These are phyloP conservation scores for Verruconis gallopava DNA, from an alignment of 2,329 filamentous ascomycete genomes.

Conservation along the genomic window DNA sequence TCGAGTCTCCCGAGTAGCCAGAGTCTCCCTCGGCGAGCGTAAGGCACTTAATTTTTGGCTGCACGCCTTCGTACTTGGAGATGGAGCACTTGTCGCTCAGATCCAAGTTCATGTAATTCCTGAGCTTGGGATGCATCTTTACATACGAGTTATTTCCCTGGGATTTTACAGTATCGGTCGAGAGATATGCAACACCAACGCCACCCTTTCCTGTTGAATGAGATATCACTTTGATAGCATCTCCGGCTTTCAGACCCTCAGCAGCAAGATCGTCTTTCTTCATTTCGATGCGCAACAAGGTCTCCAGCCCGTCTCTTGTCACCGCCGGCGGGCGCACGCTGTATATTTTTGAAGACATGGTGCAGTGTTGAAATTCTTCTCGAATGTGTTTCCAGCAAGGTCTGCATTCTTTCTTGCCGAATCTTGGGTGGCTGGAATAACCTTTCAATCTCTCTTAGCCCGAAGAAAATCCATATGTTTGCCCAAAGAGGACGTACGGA, in stretches of 20 bases:
- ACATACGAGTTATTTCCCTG: conserved; percentile 53
- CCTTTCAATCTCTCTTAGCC: too few species aligned
- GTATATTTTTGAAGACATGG: not conserved
- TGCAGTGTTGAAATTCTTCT: too few species aligned
- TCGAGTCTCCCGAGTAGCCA: conserved; percentile 15
- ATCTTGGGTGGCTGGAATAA: too few species aligned
- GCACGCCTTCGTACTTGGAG: conserved; percentile 34
- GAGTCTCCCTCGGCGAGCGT: conserved; percentile 36
- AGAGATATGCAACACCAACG: conserved; percentile 50
- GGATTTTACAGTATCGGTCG: conserved; percentile 33
- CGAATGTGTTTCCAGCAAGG: too few species aligned
- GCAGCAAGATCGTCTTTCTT: conserved; percentile 5
- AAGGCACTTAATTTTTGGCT: conserved; percentile 45
- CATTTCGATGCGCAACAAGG: conserved; percentile 6
- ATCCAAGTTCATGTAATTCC: conserved; percentile 58
- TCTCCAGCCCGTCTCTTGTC: not conserved
- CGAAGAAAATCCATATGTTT: too few species aligned
- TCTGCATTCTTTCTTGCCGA: too few species aligned
- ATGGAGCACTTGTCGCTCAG: conserved; percentile 58
- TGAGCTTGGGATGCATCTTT: conserved; percentile 61
- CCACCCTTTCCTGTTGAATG: conserved; percentile 18
- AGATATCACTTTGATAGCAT: not conserved
- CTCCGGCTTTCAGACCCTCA: not conserved
- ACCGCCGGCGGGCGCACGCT: not conserved
- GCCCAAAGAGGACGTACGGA: too few species aligned